Base-by-base conservation (phyloP, 768 basidiomycete genomes). In the Sarcomyxa edulis region DNA sequence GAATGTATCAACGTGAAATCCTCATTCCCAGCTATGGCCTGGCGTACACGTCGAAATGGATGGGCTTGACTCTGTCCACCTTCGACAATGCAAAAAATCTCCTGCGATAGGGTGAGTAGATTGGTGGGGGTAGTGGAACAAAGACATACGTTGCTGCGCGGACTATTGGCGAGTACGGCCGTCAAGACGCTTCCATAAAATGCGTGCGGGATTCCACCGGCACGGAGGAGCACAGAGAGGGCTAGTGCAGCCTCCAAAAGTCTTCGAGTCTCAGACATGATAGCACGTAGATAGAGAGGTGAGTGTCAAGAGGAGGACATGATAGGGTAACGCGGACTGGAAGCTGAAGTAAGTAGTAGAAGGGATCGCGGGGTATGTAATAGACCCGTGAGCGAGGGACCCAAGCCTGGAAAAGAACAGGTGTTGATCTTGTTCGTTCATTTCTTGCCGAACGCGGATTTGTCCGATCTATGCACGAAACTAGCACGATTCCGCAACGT, bases 81-180 rank as follows among this genome's bases (percentile, higher is more conserved):
- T 59, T 90, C 82, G 44, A 89, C 86, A 55, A 92, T 80, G 57
- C 88, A 91, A 46, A 71, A 81, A 37, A 92, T 84, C 61, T 92
- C 88, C 89, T 91, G 58, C 5, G 32, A 18, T 24, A 28, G 19
- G 12, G 26, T 56, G 42, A 16, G 33, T 20, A 5, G 19, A 23
- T 8, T 11, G 22, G n/a, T 10, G 20, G 7, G n/a, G n/a, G 18
- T 15, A n/a, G 22, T 4, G 14, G 38, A 16, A 11, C 31, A 40
- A 24, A 42, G 22, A 70, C 76, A 42, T 52, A 81, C 88, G 54
- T 89, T 81, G 45, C 78, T 69, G 29, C 78, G 74, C 29, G 78
- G 66, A 49, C 62, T 71, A 48, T 78, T 78, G 26, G 84, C 72
- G 33, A 92, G 70, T 24, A 81, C 62, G 18, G 88, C 82, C 22